Evolutionary conservation across 345 rosid genomes (phyloP).

Genomic region (Passiflora organensis): DNA sequence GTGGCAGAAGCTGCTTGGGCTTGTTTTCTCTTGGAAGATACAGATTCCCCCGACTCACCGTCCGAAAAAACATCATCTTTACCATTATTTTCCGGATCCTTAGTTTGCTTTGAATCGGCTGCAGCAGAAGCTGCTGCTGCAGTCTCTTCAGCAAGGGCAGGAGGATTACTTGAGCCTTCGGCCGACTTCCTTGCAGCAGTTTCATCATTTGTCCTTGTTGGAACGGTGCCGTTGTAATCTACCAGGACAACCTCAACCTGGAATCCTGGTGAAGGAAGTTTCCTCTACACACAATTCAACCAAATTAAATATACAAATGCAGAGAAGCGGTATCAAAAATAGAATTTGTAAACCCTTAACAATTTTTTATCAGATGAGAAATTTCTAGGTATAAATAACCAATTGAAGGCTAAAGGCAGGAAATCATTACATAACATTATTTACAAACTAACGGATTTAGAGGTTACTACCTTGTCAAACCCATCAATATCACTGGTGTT

Average conservation of each 20-base stretch:
- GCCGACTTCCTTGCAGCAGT: slow-evolving; percentile 30
- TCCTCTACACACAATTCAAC: slow-evolving; percentile 45
- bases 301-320: too few species aligned
- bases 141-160: slow-evolving; percentile 25
- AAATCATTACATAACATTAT: too few species aligned
- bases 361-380: too few species aligned
- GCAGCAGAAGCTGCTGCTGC: slow-evolving; percentile 18
- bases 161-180: slow-evolving; percentile 35
- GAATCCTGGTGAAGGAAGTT: slow-evolving; percentile 87
- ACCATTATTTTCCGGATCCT: slow-evolving; percentile 27
- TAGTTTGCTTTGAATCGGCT: slow-evolving; percentile 33
- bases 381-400: too few species aligned
- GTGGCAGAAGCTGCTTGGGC: slow-evolving; percentile 27
- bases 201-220: slow-evolving; percentile 25
- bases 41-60: slow-evolving; percentile 59
- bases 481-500: slow-evolving; percentile 71
- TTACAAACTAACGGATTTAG: too few species aligned
- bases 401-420: too few species aligned
- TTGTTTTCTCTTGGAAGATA: slow-evolving; percentile 29
- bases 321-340: too few species aligned
- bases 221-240: slow-evolving; percentile 28
- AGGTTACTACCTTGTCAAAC: slow-evolving; percentile 62
- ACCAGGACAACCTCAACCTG: slow-evolving; percentile 58
- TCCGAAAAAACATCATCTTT: slow-evolving; percentile 85
- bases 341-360: too few species aligned